phyloP scores from a whole-genome alignment of 768 basidiomycete genomes.

The Mycena epipterygia region DNA sequence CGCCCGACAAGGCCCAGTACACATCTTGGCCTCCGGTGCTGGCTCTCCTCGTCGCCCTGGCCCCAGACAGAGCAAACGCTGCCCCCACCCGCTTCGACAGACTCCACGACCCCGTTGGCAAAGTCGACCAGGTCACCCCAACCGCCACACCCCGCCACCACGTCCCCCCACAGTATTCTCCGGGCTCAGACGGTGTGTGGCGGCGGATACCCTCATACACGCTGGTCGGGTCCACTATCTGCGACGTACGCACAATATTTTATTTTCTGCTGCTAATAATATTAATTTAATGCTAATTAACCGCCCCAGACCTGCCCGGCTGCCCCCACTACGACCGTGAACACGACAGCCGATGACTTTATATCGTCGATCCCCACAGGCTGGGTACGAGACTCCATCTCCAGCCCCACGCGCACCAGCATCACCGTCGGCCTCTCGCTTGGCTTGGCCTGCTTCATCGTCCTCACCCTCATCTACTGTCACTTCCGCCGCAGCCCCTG shows the following conservation, averaged over 20 bases:
- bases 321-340: conserved; percentile 37
- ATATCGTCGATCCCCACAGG: conserved; percentile 64
- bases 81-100: not conserved
- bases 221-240: conserved; percentile 79
- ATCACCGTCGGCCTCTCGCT: conserved; percentile 72
- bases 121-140: not conserved
- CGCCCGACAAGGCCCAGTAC: not conserved
- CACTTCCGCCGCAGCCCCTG: conserved; percentile 59
- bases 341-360: conserved; percentile 44
- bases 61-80: not conserved
- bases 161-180: conserved; percentile 69
- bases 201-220: conserved; percentile 67
- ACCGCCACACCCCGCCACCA: conserved; percentile 34
- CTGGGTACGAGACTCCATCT: conserved; percentile 53
- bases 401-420: conserved; percentile 52
- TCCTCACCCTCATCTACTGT: conserved; percentile 70
- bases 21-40: not conserved
- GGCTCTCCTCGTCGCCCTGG: conserved; percentile 11
- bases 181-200: conserved; percentile 71
- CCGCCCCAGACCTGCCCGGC: conserved; percentile 31
- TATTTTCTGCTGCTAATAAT: not conserved
- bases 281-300: conserved; percentile 6
- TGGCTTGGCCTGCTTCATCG: conserved; percentile 72
- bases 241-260: conserved; percentile 58
- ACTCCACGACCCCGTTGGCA: not conserved